These are phyloP conservation scores for Teratosphaeria viscida DNA, from an alignment of 2,329 filamentous ascomycete species.

Conservation along the genomic window DNA sequence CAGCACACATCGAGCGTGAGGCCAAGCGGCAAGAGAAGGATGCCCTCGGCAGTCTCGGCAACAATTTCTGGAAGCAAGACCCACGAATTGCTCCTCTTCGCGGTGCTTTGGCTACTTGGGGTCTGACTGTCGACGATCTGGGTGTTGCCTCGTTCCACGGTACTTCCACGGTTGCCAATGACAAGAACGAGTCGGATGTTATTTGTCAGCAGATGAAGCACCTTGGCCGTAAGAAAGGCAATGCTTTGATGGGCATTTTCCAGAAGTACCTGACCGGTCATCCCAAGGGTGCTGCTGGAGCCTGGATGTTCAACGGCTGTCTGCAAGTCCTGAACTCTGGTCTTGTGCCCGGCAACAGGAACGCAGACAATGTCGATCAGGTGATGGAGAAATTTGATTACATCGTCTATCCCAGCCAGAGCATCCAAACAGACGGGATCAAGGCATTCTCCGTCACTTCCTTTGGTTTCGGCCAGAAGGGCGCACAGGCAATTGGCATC, in stretches of 20 bases:
- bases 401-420: constrained; percentile 91
- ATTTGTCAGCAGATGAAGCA: constrained; percentile 94
- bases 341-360: constrained; percentile 91
- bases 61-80: constrained; percentile 98
- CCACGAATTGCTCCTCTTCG: constrained; percentile 87
- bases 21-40: constrained; percentile 87
- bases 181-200: constrained; percentile 98
- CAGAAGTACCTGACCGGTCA: constrained; percentile 99
- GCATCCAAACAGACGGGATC: constrained; percentile 93
- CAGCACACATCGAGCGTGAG: constrained; percentile 76
- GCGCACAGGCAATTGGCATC: constrained; percentile 91
- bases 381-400: constrained; percentile 97
- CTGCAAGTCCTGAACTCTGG: constrained; percentile 90
- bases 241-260: constrained; percentile 93
- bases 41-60: constrained; percentile 82
- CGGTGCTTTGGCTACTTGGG: constrained; percentile 94
- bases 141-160: constrained; percentile 96
- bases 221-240: constrained; percentile 90
- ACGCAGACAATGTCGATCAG: constrained; percentile 93
- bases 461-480: constrained; percentile 98
- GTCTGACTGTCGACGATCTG: constrained; percentile 91
- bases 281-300: constrained; percentile 96
- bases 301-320: constrained; percentile 99
- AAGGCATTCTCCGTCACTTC: constrained; percentile 99
- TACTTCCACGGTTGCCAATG: constrained; percentile 95